Conservation (phyloP, 768 basidiomycete genomes). For the Hysterangium stoloniferum region DNA sequence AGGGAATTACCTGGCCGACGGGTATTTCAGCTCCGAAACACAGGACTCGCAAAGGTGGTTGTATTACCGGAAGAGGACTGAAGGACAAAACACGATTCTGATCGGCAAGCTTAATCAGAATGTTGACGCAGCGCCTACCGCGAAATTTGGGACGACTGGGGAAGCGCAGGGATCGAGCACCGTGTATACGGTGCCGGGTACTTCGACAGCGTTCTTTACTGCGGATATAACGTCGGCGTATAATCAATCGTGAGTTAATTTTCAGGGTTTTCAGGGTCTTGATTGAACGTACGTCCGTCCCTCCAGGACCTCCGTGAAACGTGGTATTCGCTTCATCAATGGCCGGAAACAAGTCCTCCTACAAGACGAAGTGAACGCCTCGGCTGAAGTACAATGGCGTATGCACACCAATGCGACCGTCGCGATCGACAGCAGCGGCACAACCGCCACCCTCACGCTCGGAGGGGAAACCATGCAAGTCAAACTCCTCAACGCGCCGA, state of each 20-base stretch:
- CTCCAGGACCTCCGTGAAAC: constrained; percentile 59
- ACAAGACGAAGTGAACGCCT: constrained; percentile 80
- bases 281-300: constrained; percentile 3
- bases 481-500: constrained; percentile 55
- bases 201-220: constrained; percentile 78
- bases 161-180: constrained; percentile 77
- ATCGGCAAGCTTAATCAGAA: constrained; percentile 74
- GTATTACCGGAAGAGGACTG: constrained; percentile 95
- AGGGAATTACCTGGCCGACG: constrained; percentile 66
- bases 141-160: constrained; percentile 45
- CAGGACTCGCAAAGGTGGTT: constrained; percentile 73
- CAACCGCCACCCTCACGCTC: constrained; percentile 67
- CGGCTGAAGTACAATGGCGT: constrained; percentile 68
- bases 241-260: constrained; percentile 50
- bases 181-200: constrained; percentile 49
- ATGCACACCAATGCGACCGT: constrained; percentile 93
- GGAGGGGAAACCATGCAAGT: constrained; percentile 62
- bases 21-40: constrained; percentile 71
- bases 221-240: constrained; percentile 75
- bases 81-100: constrained; percentile 93
- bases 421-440: constrained; percentile 40
- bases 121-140: constrained; percentile 55
- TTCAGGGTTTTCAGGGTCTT: constrained; percentile 3
- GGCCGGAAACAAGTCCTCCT: constrained; percentile 79
- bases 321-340: constrained; percentile 82